Base-by-base conservation (phyloP, 2,329 filamentous ascomycete species). In the Sporothrix brasiliensis region DNA sequence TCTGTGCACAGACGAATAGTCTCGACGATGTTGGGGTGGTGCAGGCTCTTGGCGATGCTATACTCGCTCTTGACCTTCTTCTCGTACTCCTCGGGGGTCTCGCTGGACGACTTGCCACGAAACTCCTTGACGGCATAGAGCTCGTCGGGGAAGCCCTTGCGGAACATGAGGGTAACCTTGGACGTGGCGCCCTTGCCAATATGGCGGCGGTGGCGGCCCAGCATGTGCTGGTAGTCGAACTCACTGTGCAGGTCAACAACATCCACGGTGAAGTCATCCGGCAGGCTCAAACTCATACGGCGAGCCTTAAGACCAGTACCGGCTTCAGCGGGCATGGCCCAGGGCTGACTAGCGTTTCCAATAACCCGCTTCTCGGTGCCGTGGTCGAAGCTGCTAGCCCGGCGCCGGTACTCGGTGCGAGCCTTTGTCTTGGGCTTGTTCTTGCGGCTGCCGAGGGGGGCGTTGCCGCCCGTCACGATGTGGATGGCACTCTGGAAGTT, bases 1-100 rank as follows among this genome's bases (percentile, higher is more conserved):
- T 93, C 86, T 16, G 86, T 88, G 81, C 92, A 95, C 6, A 97
- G 84, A 41, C 90, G 88, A 69, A 93, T 81, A 0, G 92, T 94
- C 79, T 92, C 87, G 73, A 97, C 91, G 75, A 97, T 92, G 78
- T 97, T 97, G 67, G 93, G 92, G 77, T 97, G 93, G 76, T 93
- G 88, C 72, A 94, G 81, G 74, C 91, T 92, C 82, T 94, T 94
- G 72, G 92, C 92, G 74, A 97, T 93, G 79, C 89, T 92, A 81
- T 89, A 97, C 78, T 97, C 93, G 1, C 92, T 94, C 79, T 94
- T 96, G 82, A 97, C 92, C 83, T 96, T 95, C 80, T 92, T 90
- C 74, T 92, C 87, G 79, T 96, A 96, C 67, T 95, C 92, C 41
- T 88, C 85, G 73, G 87, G 83, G 11, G 86, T 88, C 77, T 97